Evolutionary conservation across 306 rosid genomes (phyloP).

Genomic region (Morella rubra): DNA sequence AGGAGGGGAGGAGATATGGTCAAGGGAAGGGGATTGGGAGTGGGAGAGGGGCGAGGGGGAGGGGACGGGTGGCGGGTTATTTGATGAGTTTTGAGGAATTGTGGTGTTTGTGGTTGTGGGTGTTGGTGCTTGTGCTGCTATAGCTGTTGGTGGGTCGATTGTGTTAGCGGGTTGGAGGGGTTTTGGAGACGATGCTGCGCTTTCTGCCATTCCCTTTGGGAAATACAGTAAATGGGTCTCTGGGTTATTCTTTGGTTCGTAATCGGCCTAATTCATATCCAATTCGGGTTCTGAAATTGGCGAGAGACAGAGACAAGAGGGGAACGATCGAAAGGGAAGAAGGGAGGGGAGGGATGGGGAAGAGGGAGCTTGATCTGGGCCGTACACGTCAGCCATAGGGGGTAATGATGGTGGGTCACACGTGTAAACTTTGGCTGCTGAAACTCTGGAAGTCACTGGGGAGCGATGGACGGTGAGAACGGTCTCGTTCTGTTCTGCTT

Average conservation of each 20-base stretch:
- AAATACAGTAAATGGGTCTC: not conserved
- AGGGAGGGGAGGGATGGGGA: not conserved
- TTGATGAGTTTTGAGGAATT: conserved; percentile 38
- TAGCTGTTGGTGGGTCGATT: conserved; percentile 33
- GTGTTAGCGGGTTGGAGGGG: conserved; percentile 38
- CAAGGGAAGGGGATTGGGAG: conserved; percentile 46
- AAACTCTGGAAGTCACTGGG: not conserved
- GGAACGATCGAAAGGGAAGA: not conserved
- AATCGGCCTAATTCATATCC: conserved; percentile 10
- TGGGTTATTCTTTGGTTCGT: not conserved
- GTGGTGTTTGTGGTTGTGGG: conserved; percentile 8
- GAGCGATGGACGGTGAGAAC: no score
- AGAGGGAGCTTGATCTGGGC: conserved; percentile 35
- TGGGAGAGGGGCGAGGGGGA: conserved; percentile 52
- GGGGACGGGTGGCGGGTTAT: conserved; percentile 38
- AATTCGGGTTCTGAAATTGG: not conserved
- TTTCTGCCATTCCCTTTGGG: conserved; percentile 48
- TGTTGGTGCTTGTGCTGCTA: conserved; percentile 6
- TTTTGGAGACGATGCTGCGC: conserved; percentile 43
- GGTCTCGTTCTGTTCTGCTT: no score
- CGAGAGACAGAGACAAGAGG: conserved; percentile 4
- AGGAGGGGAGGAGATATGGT: conserved; percentile 38
- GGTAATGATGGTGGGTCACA: not conserved
- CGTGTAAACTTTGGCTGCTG: not conserved
- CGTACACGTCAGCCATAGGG: conserved; percentile 36